phyloP scores from a whole-genome alignment of 441 rosid species.

The Codiaeum variegatum region DNA sequence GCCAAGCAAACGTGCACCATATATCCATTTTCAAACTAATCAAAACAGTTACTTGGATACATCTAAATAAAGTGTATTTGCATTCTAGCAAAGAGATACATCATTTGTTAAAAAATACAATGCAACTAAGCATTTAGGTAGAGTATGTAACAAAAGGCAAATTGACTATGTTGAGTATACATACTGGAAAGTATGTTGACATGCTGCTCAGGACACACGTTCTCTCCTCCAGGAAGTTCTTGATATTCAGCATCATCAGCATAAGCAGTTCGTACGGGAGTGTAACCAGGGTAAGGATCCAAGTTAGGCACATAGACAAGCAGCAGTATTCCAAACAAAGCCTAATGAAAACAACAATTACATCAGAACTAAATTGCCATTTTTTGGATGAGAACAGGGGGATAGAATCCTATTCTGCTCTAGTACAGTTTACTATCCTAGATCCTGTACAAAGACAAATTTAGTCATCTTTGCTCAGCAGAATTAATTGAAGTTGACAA shows the following conservation, averaged over 20 bases:
- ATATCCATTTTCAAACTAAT: neutral
- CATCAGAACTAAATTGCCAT: slow-evolving; percentile 16
- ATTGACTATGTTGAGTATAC: slow-evolving; percentile 25
- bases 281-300: slow-evolving; percentile 91
- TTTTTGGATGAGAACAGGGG: slow-evolving; percentile 10
- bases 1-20: neutral
- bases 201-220: slow-evolving; percentile 86
- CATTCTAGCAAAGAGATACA: neutral
- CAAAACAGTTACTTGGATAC: slow-evolving; percentile 3
- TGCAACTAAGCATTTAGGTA: neutral
- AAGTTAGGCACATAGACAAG: slow-evolving; percentile 70
- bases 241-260: slow-evolving; percentile 69
- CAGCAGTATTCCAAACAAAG: slow-evolving; percentile 74
- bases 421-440: neutral
- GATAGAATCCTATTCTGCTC: neutral
- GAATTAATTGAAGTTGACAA: neutral
- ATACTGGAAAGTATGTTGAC: slow-evolving; percentile 75
- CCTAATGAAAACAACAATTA: slow-evolving; percentile 42
- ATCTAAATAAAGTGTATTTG: neutral
- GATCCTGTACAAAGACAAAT: neutral
- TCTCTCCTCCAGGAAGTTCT: slow-evolving; percentile 85
- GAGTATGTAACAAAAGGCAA: neutral
- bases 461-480: neutral
- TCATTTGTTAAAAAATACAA: neutral
- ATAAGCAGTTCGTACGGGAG: slow-evolving; percentile 44